These are phyloP conservation scores for Skeletonema menzelii DNA, from an alignment of 108 stramenopile species.

Conservation along the genomic window DNA sequence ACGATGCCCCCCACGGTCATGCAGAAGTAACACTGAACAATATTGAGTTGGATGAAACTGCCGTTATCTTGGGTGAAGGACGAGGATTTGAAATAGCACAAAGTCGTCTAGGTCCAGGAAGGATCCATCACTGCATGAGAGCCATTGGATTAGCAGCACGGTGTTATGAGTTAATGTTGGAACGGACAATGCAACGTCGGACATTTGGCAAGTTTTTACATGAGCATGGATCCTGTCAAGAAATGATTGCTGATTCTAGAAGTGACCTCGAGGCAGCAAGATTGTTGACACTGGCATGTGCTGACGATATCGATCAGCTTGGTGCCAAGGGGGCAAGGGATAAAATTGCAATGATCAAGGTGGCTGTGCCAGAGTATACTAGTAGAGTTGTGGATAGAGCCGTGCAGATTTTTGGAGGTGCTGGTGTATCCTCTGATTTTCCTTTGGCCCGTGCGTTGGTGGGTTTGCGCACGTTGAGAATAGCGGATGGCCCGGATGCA, in stretches of 20 bases:
- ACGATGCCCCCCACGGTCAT: conserved; percentile 94
- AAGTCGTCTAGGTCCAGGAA: conserved; percentile 93
- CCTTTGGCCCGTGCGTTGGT: conserved; percentile 80
- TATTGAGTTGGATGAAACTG: conserved; percentile 46
- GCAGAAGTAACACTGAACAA: conserved; percentile 81
- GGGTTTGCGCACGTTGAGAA: conserved; percentile 81
- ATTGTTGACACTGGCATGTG: conserved; percentile 74
- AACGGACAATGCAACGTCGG: conserved; percentile 65
- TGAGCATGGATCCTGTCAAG: conserved; percentile 79
- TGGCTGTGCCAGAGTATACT: conserved; percentile 79
- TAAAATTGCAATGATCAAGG: conserved; percentile 88
- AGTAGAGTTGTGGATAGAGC: conserved; percentile 87
- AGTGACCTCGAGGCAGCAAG: conserved; percentile 79
- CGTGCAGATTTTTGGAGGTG: conserved; percentile 90
- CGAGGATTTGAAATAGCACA: conserved; percentile 96
- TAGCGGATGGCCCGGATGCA: conserved; percentile 98
- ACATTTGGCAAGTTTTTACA: conserved; percentile 82
- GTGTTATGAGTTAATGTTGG: conserved; percentile 84
- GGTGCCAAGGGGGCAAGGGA: conserved; percentile 66
- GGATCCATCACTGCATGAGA: conserved; percentile 99
- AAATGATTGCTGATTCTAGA: conserved; percentile 82
- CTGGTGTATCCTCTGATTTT: conserved; percentile 84
- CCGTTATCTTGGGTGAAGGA: conserved; percentile 87
- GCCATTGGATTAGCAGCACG: conserved; percentile 89
- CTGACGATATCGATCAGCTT: conserved; percentile 64